Evolutionary conservation across 768 basidiomycete species (phyloP).

Genomic region (Podaxis sp.): DNA sequence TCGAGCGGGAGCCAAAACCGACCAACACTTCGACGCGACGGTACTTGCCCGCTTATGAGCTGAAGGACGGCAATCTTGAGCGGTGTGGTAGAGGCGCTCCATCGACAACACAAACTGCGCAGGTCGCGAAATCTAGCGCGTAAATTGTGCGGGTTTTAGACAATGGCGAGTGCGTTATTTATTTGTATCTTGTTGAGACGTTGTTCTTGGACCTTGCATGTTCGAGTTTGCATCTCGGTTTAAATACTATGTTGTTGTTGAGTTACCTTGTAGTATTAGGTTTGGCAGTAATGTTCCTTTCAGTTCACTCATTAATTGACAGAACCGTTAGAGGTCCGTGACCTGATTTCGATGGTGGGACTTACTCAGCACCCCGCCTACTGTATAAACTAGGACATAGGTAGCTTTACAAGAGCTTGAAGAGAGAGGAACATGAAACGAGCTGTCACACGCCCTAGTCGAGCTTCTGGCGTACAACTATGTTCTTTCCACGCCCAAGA

Average conservation of each 20-base stretch:
- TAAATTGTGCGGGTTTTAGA: neutral
- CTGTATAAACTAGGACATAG: too few relatives aligned
- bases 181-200: neutral
- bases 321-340: too few relatives aligned
- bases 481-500: neutral
- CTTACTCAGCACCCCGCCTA: too few relatives aligned
- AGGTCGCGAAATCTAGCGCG: neutral
- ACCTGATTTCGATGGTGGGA: too few relatives aligned
- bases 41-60: conserved; percentile 81
- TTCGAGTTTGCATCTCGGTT: neutral
- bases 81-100: conserved; percentile 59
- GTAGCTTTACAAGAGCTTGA: too few relatives aligned
- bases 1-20: neutral
- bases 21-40: conserved; percentile 17
- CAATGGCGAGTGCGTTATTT: too few relatives aligned
- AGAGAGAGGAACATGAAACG: too few relatives aligned
- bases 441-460: neutral
- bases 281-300: too few relatives aligned
- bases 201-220: neutral
- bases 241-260: neutral
- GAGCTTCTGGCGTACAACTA: neutral
- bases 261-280: neutral
- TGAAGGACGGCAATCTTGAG: conserved; percentile 72
- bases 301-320: too few relatives aligned
- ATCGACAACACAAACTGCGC: neutral